phyloP scores from a whole-genome alignment of 2,329 filamentous ascomycete genomes.

The Ascochyta rabiei region DNA sequence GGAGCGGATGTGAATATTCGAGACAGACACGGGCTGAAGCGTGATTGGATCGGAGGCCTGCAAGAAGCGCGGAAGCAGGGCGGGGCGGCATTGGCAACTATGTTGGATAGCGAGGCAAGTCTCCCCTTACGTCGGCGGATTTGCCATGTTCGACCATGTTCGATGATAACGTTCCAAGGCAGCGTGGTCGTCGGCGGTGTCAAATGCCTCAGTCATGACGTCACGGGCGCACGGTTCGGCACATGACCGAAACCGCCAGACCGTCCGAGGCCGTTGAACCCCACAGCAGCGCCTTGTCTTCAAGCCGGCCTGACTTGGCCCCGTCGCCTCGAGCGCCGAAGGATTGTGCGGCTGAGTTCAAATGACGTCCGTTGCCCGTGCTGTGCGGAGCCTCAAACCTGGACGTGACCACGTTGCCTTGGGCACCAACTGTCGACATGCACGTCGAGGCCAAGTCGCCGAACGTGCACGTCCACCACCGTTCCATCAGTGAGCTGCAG shows the following conservation, averaged over 20 bases:
- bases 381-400: background rate
- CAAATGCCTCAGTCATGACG: constrained; percentile 4
- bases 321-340: background rate
- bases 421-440: too few relatives aligned
- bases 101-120: constrained; percentile 2
- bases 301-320: background rate
- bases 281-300: background rate
- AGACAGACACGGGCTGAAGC: background rate
- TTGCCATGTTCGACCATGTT: background rate
- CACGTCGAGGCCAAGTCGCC: background rate
- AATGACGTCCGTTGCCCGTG: background rate
- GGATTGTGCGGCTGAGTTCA: background rate
- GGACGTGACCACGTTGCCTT: too few relatives aligned
- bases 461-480: background rate
- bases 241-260: background rate
- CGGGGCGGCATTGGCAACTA: constrained; percentile 5
- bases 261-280: background rate
- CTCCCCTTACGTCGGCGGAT: background rate
- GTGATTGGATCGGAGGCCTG: constrained; percentile 5
- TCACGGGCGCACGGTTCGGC: background rate
- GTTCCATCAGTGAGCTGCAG: background rate
- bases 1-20: background rate
- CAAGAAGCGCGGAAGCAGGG: background rate
- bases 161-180: background rate
- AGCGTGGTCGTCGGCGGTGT: background rate